Conservation (phyloP, 179 eudicot species). For the Drosera spatulata region DNA sequence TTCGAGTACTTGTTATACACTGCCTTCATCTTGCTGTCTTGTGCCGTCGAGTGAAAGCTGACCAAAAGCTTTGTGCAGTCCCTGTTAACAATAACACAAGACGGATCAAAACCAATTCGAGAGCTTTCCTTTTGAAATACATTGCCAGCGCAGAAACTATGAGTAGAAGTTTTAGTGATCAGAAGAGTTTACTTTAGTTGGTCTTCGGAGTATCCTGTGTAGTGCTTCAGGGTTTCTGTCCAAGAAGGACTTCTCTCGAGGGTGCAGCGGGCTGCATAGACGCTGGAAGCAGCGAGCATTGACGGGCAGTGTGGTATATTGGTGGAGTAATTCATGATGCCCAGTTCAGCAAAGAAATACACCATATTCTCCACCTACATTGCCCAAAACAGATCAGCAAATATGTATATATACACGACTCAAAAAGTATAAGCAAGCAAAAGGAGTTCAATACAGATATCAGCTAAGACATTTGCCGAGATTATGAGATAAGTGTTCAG, state of each 20-base stretch:
- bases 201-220: constrained; percentile 58
- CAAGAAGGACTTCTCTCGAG: constrained; percentile 45
- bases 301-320: constrained; percentile 44
- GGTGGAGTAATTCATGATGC: constrained; percentile 38
- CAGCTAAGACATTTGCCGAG: not conserved
- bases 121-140: not conserved
- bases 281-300: constrained; percentile 73
- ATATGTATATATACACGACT: too few species aligned
- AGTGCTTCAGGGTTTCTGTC: constrained; percentile 63
- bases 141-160: not conserved
- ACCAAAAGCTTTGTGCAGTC: constrained; percentile 59
- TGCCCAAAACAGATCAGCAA: not conserved
- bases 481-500: too few species aligned
- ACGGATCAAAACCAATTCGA: too few species aligned
- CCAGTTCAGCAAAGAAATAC: constrained; percentile 65
- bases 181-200: constrained; percentile 29
- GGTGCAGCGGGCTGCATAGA: constrained; percentile 49
- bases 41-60: constrained; percentile 24
- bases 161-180: not conserved
- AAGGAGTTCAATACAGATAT: not conserved
- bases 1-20: constrained; percentile 45
- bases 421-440: not conserved
- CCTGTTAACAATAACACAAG: constrained; percentile 15
- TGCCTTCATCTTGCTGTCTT: constrained; percentile 45
- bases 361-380: constrained; percentile 71